Evolutionary conservation across 1,284 basidiomycete genomes (phyloP).

Genomic region (Grifola frondosa): DNA sequence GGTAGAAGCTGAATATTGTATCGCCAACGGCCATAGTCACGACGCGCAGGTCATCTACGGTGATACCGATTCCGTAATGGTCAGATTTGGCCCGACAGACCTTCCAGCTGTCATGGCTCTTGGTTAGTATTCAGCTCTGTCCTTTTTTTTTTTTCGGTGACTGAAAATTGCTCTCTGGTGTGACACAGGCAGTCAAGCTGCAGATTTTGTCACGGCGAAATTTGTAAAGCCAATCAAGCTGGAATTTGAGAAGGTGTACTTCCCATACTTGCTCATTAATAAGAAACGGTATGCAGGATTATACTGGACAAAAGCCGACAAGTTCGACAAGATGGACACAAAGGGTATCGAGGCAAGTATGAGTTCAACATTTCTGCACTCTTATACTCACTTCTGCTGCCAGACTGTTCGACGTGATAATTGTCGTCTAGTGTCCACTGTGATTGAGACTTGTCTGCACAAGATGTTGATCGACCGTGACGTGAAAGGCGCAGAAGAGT

Average conservation of each 20-base stretch:
- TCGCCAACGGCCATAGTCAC: constrained; percentile 82
- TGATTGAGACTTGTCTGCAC: constrained; percentile 94
- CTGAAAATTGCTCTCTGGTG: not conserved
- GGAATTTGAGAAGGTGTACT: constrained; percentile 98
- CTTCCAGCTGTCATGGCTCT: constrained; percentile 84
- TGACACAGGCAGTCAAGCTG: constrained; percentile 83
- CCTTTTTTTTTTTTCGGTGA: not conserved
- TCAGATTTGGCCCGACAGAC: constrained; percentile 88
- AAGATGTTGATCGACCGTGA: constrained; percentile 96
- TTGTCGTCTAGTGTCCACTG: constrained; percentile 91
- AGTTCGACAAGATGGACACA: constrained; percentile 98
- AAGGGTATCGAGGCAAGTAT: constrained; percentile 91
- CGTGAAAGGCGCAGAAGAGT: constrained; percentile 90
- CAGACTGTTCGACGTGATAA: constrained; percentile 96
- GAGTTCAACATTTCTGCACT: not conserved
- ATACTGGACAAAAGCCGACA: constrained; percentile 93
- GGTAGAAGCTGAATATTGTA: constrained; percentile 85
- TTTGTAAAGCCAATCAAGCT: constrained; percentile 96
- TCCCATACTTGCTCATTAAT: constrained; percentile 92
- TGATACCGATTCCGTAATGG: constrained; percentile 98
- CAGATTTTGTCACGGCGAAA: constrained; percentile 87
- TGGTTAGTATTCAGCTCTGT: constrained; percentile 47
- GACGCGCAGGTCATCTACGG: constrained; percentile 95
- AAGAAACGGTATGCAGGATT: constrained; percentile 97
- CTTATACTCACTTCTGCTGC: constrained; percentile 4